Base-by-base conservation (phyloP, 75 land plant species). In the Adiantum capillusveneris region DNA sequence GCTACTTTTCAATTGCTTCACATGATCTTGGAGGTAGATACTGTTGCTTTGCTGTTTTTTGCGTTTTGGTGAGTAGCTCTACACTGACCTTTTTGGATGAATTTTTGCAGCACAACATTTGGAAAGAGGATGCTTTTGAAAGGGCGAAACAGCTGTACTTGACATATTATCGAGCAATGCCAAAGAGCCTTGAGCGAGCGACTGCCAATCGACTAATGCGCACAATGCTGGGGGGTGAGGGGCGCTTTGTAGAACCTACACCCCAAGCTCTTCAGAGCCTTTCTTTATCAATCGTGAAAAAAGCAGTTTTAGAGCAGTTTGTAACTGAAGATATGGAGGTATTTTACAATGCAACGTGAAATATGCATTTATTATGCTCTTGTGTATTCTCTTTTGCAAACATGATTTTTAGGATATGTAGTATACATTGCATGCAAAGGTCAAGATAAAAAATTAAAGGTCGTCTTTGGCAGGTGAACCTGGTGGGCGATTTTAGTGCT, bases 101-200 rank as follows among this genome's bases (percentile, higher is more conserved):
- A 34, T 5, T 34, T 34, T 34, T 53, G 71, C 93, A 94, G 98
- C 87, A 85, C 51, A 94, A 92, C 72, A 84, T 89, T 28, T 95
- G 99, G 99, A 67, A 90, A 25, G 99, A 95, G 60, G 97, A 95
- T 90, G 97, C 99, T 49, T 87, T 95, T 76, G 96, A 95, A 52
- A 84, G 99, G 65, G 99, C 99, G 26, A 84, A 70, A 54, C 99
- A 91, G 64, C 64, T 95, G 27, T 95, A 90, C 60, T 51, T 84
- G 62, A 92, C 97, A 29, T 86, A 87, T 68, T 95, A 90, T 69
- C 85, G 93, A 44, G 86, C 99, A 29, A 86, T 95, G 73, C 97
- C 92, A 0, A 95, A 95, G 56, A 95, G 99, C 66, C 69, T 95
- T 63, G 99, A 95, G 62, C 99, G 99, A 6, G 84, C 99, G 50